phyloP scores from a whole-genome alignment of 2,329 filamentous ascomycete genomes.

The Trichophyton simii region DNA sequence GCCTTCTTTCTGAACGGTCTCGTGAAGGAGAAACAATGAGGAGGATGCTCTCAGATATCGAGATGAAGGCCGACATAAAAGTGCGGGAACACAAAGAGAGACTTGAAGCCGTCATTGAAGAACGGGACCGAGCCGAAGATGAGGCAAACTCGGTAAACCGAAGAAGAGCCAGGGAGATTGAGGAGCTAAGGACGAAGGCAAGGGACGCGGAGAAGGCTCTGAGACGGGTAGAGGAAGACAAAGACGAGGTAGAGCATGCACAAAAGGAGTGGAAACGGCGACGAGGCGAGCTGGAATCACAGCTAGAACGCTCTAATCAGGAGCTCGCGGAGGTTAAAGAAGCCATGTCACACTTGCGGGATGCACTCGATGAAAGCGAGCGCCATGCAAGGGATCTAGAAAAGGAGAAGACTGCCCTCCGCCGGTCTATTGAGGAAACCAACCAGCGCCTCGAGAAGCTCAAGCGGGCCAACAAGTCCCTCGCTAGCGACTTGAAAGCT shows the following conservation, averaged over 20 bases:
- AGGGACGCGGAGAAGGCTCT: slow-evolving; percentile 71
- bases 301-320: slow-evolving; percentile 53
- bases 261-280: slow-evolving; percentile 63
- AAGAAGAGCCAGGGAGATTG: slow-evolving; percentile 66
- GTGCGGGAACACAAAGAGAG: slow-evolving; percentile 79
- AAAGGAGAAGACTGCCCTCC: slow-evolving; percentile 64
- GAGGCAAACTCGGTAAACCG: slow-evolving; percentile 69
- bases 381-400: slow-evolving; percentile 71
- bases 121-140: slow-evolving; percentile 84
- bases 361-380: slow-evolving; percentile 78
- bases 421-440: slow-evolving; percentile 64
- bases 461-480: slow-evolving; percentile 51
- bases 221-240: slow-evolving; percentile 58
- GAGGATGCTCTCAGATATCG: slow-evolving; percentile 70
- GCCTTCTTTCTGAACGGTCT: slow-evolving; percentile 73
- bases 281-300: slow-evolving; percentile 62
- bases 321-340: slow-evolving; percentile 64
- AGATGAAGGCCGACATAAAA: slow-evolving; percentile 66
- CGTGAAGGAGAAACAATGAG: slow-evolving; percentile 94
- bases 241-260: slow-evolving; percentile 61
- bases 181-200: slow-evolving; percentile 68
- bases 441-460: slow-evolving; percentile 67
- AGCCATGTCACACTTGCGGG: slow-evolving; percentile 64
- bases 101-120: slow-evolving; percentile 83
- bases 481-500: slow-evolving; percentile 46